A percentile compares a stretch with the other conserved stretches of the same genome.
Evolutionary conservation across 352 stramenopile species (phyloP).

Genomic region (Globisporangium canariense): DNA sequence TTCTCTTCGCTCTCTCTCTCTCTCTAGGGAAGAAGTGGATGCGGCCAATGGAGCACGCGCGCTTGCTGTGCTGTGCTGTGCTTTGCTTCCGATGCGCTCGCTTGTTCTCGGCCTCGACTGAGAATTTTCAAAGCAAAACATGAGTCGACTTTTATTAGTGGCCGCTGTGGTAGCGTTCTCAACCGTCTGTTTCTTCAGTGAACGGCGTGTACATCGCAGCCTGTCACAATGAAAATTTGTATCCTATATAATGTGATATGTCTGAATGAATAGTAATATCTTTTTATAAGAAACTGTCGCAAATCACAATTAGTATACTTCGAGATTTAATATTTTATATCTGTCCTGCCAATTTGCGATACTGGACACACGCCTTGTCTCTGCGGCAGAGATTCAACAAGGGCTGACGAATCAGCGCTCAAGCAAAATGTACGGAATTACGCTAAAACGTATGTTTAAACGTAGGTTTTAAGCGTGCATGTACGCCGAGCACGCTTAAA

Average conservation of each 20-base stretch:
- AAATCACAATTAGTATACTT: no score
- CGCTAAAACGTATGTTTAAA: no score
- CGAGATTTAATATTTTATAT: neutral
- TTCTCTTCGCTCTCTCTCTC: neutral
- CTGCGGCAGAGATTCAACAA: conserved; percentile 1
- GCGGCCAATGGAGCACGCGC: neutral
- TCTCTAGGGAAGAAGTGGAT: neutral
- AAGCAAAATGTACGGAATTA: no score
- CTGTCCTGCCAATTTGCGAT: neutral
- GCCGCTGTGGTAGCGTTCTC: conserved; percentile 8
- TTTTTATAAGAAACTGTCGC: no score
- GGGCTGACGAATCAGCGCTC: no score
- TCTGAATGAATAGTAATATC: conserved; percentile 2
- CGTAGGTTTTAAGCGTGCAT: no score
- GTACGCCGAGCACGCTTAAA: no score
- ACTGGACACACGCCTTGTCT: neutral
- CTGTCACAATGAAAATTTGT: no score
- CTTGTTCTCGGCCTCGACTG: conserved; percentile 6
- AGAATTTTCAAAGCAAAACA: conserved; percentile 12
- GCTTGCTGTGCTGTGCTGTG: neutral
- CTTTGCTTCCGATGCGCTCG: neutral
- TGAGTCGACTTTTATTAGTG: conserved; percentile 13
- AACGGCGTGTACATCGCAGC: neutral
- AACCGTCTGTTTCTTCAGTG: neutral
- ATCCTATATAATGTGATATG: conserved; percentile 9